Base-by-base conservation (phyloP, 1,284 basidiomycete species). In the Paramarasmius palmivorus region DNA sequence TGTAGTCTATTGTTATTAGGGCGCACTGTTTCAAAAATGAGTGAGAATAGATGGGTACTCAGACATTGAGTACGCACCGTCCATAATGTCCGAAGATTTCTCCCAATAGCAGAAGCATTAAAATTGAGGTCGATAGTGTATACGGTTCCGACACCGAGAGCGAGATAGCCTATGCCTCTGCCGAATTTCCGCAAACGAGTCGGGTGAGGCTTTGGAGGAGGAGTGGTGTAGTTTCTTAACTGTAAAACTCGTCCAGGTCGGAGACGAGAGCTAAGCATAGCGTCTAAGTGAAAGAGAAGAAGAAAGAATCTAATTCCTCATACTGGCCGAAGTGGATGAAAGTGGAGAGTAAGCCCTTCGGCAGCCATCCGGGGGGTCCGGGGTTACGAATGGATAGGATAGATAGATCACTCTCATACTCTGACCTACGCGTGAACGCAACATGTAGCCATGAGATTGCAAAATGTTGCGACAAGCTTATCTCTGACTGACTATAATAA, bases 1-100 rank as follows among this genome's bases (percentile, higher is more conserved):
- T 95, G 73, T 94, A 92, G 65, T 92, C 90, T 53, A 83, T 56
- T 2, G 88, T 86, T 40, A 90, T 86, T 51, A 82, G 61, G 4
- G 78, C 73, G 58, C 86, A 88, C 86, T 87, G 34, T 2, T 9
- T 23, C 17, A 23, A 50, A 36, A 37, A 23, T n/a, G 42, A 34
- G 40, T 40, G 49, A 45, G 41, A 22, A 26, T 19, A 50, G n/a
- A 32, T 20, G n/a, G n/a, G n/a, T 41, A 34, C 22, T 15, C 15
- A 9, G 10, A 53, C 47, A 39, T 45, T 19, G 45, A 48, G 42
- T 14, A 71, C 77, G 61, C 57, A 81, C 89, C 37, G 86, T 82
- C 73, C 81, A 86, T 8, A 85, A 70, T 1, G 90, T 91, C 54
- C 86, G 72, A 45, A 86, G 50, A 63, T 85, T 91, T 48, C 90